Evolutionary conservation across 768 basidiomycete species (phyloP), one percentile per base, ranked within the genome.

Genomic region (Calvatia gigantea): DNA sequence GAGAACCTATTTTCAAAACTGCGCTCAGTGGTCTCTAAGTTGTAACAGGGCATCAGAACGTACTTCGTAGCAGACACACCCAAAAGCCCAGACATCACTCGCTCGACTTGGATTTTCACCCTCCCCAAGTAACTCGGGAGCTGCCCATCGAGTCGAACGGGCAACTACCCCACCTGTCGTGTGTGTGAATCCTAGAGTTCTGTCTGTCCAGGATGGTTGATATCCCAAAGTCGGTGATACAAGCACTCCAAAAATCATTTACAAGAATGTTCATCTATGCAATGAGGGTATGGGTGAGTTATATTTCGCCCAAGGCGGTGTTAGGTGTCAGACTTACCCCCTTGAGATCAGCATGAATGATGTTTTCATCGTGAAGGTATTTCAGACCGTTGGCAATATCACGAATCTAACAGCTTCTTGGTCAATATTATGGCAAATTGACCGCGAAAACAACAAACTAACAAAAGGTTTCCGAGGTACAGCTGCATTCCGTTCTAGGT

Each of bases 11-110:
- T 37, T 37, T 14, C 35, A 23, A 8, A 11, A 12, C 19, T 3
- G 41, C 6, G 17, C 6, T 42, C 25, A 23, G 17, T 21, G 12
- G 2, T 7, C 25, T 11, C 17, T 4, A 23, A 1, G 2, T 5
- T 11, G 17, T 2, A 17, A 42, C n/a, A n/a, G n/a, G n/a, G 17
- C 12, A 12, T 25, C 7, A 21, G 41, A 12, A 2, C 4, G 17
- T 31, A 60, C 61, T 43, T 60, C 60, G 32, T 54, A 62, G 14
- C 50, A 54, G 5, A 55, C 56, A 38, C 61, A 58, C n/a, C 51
- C 56, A 51, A 60, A 47, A 25, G 60, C 50, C 41, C 60, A 62
- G 25, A 60, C 45, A 27, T 62, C 61, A 43, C 56, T 58, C 4
- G 57, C 60, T 11, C 46, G 29, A 19, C 15, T 29, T 6, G 11